Evolutionary conservation across 495 filamentous ascomycete species (phyloP), one percentile per base, ranked within the genome.

Genomic region (Aspergillus panamensis): DNA sequence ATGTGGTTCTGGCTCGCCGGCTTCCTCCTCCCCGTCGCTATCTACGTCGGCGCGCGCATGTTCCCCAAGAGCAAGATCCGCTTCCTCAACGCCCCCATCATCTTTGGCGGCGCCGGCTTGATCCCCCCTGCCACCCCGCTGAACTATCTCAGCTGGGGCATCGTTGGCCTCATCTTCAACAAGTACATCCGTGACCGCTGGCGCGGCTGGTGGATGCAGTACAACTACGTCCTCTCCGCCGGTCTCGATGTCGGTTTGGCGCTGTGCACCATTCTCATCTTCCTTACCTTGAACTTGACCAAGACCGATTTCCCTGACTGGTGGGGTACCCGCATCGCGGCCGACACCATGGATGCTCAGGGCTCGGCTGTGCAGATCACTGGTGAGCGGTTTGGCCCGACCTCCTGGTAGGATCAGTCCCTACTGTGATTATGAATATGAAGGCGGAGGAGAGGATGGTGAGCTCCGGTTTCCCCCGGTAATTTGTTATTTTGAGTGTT

Each of bases 141-240:
- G 9, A 82, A 78, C 65, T 83, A 80, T 39, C 70, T 80, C 44
- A 76, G 80, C 59, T 89, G 87, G 86, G 85, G 83, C n/a, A 75
- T 83, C 32, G 81, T 87, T 17, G 87, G 87, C 3, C 77, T 80
- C 51, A 43, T 83, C 40, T 90, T 89, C 73, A 87, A 89, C 67
- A 86, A 82, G 66, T 82, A 71, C 51, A 81, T 89, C 58, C 77
- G 82, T 39, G 74, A 84, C 59, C 76, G 79, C 58, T 84, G 76
- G 70, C 80, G 76, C 32, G 86, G 86, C 32, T 90, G 87, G 87
- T 90, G 86, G 87, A 75, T 86, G 75, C 83, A 86, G 59, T 90
- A 89, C 69, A 92, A 91, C 75, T 92, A 90, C 67, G 76, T 90
- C 61, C 81, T 85, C 0, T 88, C 87, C 19, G 87, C 88, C 0